Base-by-base conservation (phyloP, 2,329 filamentous ascomycete species). In the Ophiosphaerella narmari region DNA sequence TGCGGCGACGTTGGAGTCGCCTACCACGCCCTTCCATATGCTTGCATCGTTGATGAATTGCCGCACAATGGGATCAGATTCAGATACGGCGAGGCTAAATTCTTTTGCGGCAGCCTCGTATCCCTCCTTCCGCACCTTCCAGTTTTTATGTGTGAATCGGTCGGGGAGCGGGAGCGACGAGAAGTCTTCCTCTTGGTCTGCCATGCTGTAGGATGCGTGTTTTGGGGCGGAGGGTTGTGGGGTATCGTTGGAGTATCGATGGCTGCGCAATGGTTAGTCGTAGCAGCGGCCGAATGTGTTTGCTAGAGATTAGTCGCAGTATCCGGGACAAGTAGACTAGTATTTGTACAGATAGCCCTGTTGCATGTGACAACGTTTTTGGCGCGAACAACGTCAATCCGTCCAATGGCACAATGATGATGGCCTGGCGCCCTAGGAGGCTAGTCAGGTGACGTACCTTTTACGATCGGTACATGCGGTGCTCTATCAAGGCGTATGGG, bases 71-170 rank as follows among this genome's bases (percentile, higher is more conserved):
- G 91, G 86, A 70, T 95, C 89, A 62, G 86, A 83, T 71, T 97
- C 93, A 75, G 92, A 88, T 54, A 90, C 87, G 5, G 92, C 91
- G 50, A 84, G 80, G 70, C 91, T 87, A 73, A 99, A 97, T 61
- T 87, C 84, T 74, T 94, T 92, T 35, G 88, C 85, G 16, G 91
- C 92, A 61, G 94, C 91, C 80, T 99, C 94, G 72, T 97, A 99
- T 45, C 87, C 94, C 69, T 86, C 86, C 77, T 99, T 99, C 68
- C 94, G 85, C 36, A 96, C 92, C 82, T 99, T 99, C 94, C 94
- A 99, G 68, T 89, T 85, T 88, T 96, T 96, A 80, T 96, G 91
- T 46, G 83, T 80, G 76, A 92, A 95, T 70, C 90, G 85, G 57
- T 96, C 91, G 38, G 85, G 80, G 48, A 96, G 75, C 37, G 91